Base-by-base conservation (phyloP, 164 flowering plant species). In the Kingdonia uniflora region DNA sequence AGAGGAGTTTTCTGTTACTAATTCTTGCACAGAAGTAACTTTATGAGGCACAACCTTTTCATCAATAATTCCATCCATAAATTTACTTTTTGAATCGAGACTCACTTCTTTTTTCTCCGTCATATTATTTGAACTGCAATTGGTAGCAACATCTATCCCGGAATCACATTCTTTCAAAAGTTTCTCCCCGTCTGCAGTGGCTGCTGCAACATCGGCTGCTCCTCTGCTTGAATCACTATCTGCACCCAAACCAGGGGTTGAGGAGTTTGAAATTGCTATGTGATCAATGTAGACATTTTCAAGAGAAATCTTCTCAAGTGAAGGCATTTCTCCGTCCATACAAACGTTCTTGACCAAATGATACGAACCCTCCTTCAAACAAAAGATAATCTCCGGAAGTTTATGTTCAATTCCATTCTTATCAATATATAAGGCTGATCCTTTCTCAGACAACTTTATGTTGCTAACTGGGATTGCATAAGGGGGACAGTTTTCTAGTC, bases 221-320 rank as follows among this genome's bases (percentile, higher is more conserved):
- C 62, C 71, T 54, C 59, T 61, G 13, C 29, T 33, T 44, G 42
- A 22, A 35, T 59, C 69, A 41, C 25, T 46, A n/a, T 51, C 53
- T 50, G 19, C 53, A 54, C 68, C 69, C 22, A 51, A 52, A 19
- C 52, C 70, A 38, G 67, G 55, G 54, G n/a, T n/a, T n/a, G n/a
- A n/a, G n/a, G n/a, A n/a, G n/a, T n/a, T n/a, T n/a, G n/a, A n/a
- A n/a, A 29, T 8, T 29, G 8, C 8, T 29, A 3, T 29, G 6
- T 29, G 35, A 29, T 29, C 35, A 4, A 29, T 29, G 35, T 29
- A 4, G 8, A 3, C 8, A 29, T 29, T 29, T 4, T 29, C 35
- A 29, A 29, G 6, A 4, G 8, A 29, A 8, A 29, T 29, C 35
- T 8, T 29, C 4, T 29, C 35, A 29, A 29, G 6, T 29, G 35